phyloP scores from a whole-genome alignment of 2,329 filamentous ascomycete genomes.

The Alternaria ethzedia region DNA sequence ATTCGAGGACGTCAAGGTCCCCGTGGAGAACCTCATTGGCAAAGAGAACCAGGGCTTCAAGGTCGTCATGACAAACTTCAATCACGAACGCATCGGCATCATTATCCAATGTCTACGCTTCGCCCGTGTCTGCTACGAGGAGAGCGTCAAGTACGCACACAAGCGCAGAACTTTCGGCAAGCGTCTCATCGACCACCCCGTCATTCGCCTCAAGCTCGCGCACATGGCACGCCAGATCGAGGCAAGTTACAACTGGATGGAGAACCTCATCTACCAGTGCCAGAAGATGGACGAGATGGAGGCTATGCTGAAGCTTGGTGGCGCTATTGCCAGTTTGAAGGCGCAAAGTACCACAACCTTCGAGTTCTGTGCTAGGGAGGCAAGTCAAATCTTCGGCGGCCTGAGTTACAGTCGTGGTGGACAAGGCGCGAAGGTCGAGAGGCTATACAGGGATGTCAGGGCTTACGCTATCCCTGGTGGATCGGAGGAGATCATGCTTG shows the following conservation, averaged over 20 bases:
- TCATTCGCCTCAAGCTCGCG: constrained; percentile 96
- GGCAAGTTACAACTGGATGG: constrained; percentile 94
- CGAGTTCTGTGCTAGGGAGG: constrained; percentile 96
- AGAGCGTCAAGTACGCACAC: constrained; percentile 94
- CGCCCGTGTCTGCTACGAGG: constrained; percentile 95
- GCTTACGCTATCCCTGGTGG: constrained; percentile 95
- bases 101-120: constrained; percentile 97
- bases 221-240: constrained; percentile 99
- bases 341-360: constrained; percentile 93
- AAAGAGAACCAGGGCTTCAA: constrained; percentile 99
- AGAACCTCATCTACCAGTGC: constrained; percentile 93
- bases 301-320: constrained; percentile 94
- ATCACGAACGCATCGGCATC: constrained; percentile 98
- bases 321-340: constrained; percentile 91
- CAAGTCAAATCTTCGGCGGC: constrained; percentile 96
- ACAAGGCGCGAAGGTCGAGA: constrained; percentile 93
- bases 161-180: constrained; percentile 97
- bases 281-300: constrained; percentile 91
- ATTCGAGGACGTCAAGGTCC: constrained; percentile 98
- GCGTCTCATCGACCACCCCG: constrained; percentile 93
- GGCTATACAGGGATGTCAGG: constrained; percentile 91
- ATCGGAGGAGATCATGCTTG: constrained; percentile 98
- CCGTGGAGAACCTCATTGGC: constrained; percentile 97
- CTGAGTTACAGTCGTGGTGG: constrained; percentile 90
- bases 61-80: constrained; percentile 99